phyloP scores from a whole-genome alignment of 108 stramenopile species.

The Cylindrotheca closterium region DNA sequence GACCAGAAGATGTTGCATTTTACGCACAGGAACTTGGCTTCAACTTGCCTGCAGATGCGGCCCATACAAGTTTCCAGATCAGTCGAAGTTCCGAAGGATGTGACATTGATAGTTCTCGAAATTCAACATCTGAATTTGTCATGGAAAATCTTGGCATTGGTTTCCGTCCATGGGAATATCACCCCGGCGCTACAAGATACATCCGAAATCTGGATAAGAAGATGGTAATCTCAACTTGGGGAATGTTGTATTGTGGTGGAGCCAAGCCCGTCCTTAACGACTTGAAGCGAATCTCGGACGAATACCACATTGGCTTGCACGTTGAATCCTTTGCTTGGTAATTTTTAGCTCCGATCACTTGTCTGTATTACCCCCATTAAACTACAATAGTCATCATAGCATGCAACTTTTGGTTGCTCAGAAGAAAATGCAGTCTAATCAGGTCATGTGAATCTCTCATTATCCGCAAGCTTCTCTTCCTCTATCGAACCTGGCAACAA shows the following conservation, averaged over 20 bases:
- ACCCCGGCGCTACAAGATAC: conserved; percentile 9
- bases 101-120: too few species aligned
- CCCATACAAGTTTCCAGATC: background rate
- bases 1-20: conserved; percentile 4
- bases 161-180: conserved; percentile 34
- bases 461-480: conserved; percentile 9
- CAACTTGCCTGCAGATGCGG: conserved; percentile 1
- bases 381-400: too few species aligned
- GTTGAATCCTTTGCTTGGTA: conserved; percentile 41
- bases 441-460: conserved; percentile 6
- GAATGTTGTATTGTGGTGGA: conserved; percentile 44
- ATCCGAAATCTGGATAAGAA: conserved; percentile 19
- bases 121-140: background rate
- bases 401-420: too few species aligned
- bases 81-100: background rate
- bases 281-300: conserved; percentile 28
- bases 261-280: conserved; percentile 14
- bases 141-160: conserved; percentile 7
- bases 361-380: too few species aligned
- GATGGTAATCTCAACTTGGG: conserved; percentile 33
- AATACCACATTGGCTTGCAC: conserved; percentile 33
- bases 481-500: conserved; percentile 12
- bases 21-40: conserved; percentile 14
- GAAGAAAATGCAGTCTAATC: too few species aligned
- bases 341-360: too few species aligned